These are phyloP conservation scores for Nosema granulosis DNA, from an alignment of 371 early-diverging fungal genomes.

Conservation along the genomic window DNA sequence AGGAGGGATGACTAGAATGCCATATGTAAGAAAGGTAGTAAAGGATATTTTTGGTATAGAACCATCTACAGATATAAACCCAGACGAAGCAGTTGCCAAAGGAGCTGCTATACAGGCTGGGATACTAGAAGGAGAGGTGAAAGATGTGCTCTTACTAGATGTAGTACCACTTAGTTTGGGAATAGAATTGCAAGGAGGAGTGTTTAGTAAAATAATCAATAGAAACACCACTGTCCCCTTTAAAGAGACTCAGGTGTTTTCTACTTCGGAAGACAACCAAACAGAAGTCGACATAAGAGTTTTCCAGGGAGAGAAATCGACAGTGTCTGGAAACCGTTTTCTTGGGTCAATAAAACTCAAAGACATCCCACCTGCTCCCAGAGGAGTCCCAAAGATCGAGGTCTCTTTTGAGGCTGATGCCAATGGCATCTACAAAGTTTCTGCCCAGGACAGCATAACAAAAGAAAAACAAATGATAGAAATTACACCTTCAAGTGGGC, in stretches of 20 bases:
- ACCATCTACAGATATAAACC: slow-evolving; percentile 86
- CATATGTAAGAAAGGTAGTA: slow-evolving; percentile 85
- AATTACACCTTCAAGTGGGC: slow-evolving; percentile 88
- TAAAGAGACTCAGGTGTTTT: slow-evolving; percentile 95
- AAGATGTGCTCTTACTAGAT: slow-evolving; percentile 85
- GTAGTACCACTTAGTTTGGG: slow-evolving; percentile 95
- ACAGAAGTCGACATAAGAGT: slow-evolving; percentile 91
- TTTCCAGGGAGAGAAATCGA: slow-evolving; percentile 95
- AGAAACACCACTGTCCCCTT: slow-evolving; percentile 97
- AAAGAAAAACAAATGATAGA: slow-evolving; percentile 86
- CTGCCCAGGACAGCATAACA: slow-evolving; percentile 90
- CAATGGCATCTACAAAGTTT: slow-evolving; percentile 94
- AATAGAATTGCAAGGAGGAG: slow-evolving; percentile 73
- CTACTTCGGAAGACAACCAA: slow-evolving; percentile 96
- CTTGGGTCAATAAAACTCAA: slow-evolving; percentile 87
- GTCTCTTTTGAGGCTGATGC: slow-evolving; percentile 97
- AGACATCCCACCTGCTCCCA: slow-evolving; percentile 72
- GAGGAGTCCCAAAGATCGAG: slow-evolving; percentile 90
- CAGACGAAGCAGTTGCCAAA: slow-evolving; percentile 96
- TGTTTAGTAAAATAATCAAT: slow-evolving; percentile 89
- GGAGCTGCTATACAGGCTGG: slow-evolving; percentile 96
- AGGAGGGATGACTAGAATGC: slow-evolving; percentile 97
- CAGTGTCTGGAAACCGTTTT: slow-evolving; percentile 88
- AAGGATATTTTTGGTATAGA: slow-evolving; percentile 79
- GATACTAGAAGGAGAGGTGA: slow-evolving; percentile 72